Evolutionary conservation across 148 eudicot genomes (phyloP).

Genomic region (Rheum nobile): DNA sequence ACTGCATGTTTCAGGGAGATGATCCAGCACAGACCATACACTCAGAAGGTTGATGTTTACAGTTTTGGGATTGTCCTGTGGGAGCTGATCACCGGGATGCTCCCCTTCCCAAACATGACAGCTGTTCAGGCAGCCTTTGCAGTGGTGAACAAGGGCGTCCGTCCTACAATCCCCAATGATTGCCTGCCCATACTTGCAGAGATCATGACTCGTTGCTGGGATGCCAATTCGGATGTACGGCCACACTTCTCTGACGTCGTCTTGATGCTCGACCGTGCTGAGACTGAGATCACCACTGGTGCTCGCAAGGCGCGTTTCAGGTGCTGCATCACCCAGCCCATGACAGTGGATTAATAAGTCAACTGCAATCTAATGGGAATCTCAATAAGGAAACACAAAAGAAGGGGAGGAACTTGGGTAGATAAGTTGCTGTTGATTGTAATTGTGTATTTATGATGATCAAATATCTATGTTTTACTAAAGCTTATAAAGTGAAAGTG

Average conservation of each 20-base stretch:
- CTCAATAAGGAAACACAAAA: neutral
- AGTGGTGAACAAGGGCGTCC: constrained; percentile 90
- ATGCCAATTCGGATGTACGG: constrained; percentile 64
- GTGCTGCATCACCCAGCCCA: constrained; percentile 13
- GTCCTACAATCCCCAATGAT: constrained; percentile 57
- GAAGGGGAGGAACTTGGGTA: neutral
- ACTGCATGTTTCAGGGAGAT: constrained; percentile 56
- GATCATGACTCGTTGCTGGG: no score
- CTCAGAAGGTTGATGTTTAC: constrained; percentile 89
- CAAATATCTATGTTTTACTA: no score
- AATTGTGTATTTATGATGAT: neutral
- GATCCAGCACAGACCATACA: no score
- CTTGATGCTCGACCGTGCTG: constrained; percentile 56
- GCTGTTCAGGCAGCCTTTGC: constrained; percentile 99
- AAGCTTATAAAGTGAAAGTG: neutral
- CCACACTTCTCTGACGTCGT: constrained; percentile 76
- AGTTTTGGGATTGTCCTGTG: constrained; percentile 94
- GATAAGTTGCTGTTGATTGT: neutral
- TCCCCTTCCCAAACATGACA: constrained; percentile 90
- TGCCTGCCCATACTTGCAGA: constrained; percentile 78
- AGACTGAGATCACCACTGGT: constrained; percentile 9
- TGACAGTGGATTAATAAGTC: constrained; percentile 9
- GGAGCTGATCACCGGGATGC: constrained; percentile 92
- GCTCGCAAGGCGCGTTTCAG: no score
- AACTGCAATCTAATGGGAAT: neutral